Evolutionary conservation across 2,329 filamentous ascomycete genomes (phyloP).

Genomic region (Decorospora gaudefroyi): DNA sequence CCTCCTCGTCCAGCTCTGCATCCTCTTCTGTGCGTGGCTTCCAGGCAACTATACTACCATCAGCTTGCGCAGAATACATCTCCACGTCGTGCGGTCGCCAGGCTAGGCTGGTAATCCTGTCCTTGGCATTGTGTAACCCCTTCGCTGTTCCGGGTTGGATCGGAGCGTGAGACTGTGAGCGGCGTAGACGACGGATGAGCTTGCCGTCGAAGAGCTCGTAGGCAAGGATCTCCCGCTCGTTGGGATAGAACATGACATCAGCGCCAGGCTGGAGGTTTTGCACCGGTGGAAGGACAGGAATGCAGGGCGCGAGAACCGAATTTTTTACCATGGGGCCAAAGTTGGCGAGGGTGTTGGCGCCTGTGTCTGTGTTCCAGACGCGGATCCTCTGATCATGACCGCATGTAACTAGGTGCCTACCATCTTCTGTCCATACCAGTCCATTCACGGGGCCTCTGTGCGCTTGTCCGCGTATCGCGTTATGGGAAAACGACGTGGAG

Average conservation of each 20-base stretch:
- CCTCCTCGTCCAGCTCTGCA: conserved; percentile 50
- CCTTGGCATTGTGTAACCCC: conserved; percentile 46
- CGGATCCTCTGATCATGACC: conserved; percentile 84
- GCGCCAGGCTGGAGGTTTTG: conserved; percentile 60
- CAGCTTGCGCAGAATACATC: conserved; percentile 80
- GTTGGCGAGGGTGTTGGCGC: conserved; percentile 83
- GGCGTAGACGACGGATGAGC: conserved; percentile 70
- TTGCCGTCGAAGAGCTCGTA: conserved; percentile 79
- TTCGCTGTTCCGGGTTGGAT: conserved; percentile 25
- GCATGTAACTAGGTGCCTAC: conserved; percentile 73
- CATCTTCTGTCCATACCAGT: conserved; percentile 81
- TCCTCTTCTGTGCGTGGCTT: conserved; percentile 62
- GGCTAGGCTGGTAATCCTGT: conserved; percentile 70
- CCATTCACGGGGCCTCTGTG: conserved; percentile 85
- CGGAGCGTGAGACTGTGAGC: conserved; percentile 53
- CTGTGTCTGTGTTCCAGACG: conserved; percentile 81
- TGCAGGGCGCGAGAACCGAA: conserved; percentile 49
- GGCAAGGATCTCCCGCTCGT: conserved; percentile 72
- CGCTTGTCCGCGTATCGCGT: conserved; percentile 56
- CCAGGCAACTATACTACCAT: conserved; percentile 85
- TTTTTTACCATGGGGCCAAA: conserved; percentile 86
- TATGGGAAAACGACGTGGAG: conserved; percentile 48
- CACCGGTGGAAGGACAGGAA: conserved; percentile 62
- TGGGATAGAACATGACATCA: conserved; percentile 79
- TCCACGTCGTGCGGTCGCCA: conserved; percentile 74